These are phyloP conservation scores for Dimocarpus longan DNA, from an alignment of 345 rosid genomes.

Conservation along the genomic window DNA sequence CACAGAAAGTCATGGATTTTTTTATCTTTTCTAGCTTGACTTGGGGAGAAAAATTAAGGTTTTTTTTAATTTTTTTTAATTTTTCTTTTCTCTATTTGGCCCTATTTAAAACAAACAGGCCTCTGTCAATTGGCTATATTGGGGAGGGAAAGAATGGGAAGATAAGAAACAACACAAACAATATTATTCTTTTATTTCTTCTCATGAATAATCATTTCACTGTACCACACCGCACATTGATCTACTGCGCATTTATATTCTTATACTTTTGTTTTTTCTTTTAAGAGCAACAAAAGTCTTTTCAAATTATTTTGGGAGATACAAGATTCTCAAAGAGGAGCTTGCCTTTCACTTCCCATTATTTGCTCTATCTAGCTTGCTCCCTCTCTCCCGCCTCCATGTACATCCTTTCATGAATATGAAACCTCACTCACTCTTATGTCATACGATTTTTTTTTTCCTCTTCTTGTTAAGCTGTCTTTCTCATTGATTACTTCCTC, in stretches of 20 bases:
- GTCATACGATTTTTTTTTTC: not conserved
- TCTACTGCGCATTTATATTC: constrained; percentile 21
- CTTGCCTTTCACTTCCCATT: constrained; percentile 9
- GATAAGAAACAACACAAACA: constrained; percentile 24
- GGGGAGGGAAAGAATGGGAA: constrained; percentile 13
- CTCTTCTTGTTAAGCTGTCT: not conserved
- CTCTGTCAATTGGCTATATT: constrained; percentile 30
- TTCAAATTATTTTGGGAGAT: constrained; percentile 19
- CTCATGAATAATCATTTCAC: constrained; percentile 37
- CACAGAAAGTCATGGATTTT: constrained; percentile 12
- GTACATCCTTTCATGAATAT: not conserved
- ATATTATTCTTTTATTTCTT: constrained; percentile 13
- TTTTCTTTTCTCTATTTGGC: constrained; percentile 9
- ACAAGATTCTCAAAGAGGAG: constrained; percentile 28
- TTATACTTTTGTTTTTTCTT: constrained; percentile 17
- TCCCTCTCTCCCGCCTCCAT: too few species aligned
- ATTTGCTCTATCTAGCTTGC: too few species aligned
- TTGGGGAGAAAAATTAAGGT: not conserved
- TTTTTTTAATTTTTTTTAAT: not conserved
- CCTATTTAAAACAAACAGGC: constrained; percentile 18
- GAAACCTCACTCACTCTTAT: constrained; percentile 9
- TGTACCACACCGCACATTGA: constrained; percentile 15
- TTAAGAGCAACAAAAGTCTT: constrained; percentile 26
- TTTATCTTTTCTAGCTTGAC: constrained; percentile 30
- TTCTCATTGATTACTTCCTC: constrained; percentile 11